These are phyloP conservation scores for Xylaria polymorpha DNA, from an alignment of 2,329 filamentous ascomycete genomes.

Conservation along the genomic window DNA sequence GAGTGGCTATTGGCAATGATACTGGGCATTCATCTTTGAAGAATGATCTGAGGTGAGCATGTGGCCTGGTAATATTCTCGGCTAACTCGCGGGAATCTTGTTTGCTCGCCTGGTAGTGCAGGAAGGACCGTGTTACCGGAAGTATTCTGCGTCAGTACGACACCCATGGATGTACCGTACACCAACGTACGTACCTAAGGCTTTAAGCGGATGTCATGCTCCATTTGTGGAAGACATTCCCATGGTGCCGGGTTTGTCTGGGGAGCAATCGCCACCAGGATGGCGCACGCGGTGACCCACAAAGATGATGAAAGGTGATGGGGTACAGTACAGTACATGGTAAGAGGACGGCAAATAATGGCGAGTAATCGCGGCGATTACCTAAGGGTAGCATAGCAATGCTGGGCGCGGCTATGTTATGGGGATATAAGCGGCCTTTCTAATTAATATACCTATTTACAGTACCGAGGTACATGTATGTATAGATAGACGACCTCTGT, in stretches of 20 bases:
- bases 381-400: too few species aligned
- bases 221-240: conserved; percentile 6
- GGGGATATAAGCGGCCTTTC: neutral
- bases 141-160: neutral
- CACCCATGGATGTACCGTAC: too few species aligned
- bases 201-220: conserved; percentile 11
- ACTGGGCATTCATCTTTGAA: neutral
- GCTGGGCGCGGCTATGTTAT: neutral
- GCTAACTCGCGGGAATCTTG: neutral
- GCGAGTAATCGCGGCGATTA: neutral
- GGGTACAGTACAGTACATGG: too few species aligned
- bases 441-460: too few species aligned
- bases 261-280: conserved; percentile 5
- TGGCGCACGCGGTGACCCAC: conserved; percentile 18
- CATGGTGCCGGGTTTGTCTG: conserved; percentile 22
- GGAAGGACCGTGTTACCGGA: neutral
- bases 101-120: neutral
- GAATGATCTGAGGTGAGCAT: conserved; percentile 4
- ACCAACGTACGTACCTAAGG: neutral
- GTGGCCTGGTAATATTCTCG: neutral
- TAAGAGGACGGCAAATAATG: neutral
- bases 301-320: conserved; percentile 5
- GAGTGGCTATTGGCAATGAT: neutral
- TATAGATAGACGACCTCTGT: too few species aligned
- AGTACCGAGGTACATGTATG: too few species aligned